Evolutionary conservation across 176 grass and related monocot genomes (phyloP).

Genomic region (Avena insularis): DNA sequence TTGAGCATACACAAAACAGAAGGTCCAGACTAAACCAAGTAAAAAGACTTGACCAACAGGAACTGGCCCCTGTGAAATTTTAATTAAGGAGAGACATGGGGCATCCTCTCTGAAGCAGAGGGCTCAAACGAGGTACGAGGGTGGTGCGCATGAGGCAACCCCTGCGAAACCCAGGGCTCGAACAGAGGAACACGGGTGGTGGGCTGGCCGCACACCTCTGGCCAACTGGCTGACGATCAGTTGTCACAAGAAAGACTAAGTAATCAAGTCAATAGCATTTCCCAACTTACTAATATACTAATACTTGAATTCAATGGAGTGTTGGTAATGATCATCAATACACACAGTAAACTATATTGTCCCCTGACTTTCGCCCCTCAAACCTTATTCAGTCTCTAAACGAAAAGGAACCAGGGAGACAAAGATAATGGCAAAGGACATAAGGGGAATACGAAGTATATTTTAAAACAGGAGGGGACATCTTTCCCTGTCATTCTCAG

Average conservation of each 20-base stretch:
- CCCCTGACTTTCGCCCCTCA: no score
- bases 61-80: not conserved
- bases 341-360: conserved; percentile 3
- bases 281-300: not conserved
- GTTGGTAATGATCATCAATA: not conserved
- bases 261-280: conserved; percentile 1
- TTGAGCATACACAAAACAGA: not conserved
- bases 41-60: not conserved
- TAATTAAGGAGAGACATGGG: not conserved
- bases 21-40: not conserved
- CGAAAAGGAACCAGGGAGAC: not conserved
- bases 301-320: not conserved
- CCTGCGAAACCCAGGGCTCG: not conserved
- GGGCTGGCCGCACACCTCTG: not conserved
- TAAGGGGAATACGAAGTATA: not conserved
- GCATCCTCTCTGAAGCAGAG: not conserved
- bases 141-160: not conserved
- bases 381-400: not conserved
- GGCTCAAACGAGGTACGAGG: not conserved
- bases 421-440: not conserved
- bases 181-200: not conserved
- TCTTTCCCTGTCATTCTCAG: not conserved
- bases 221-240: not conserved
- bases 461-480: not conserved
- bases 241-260: not conserved